phyloP scores from a whole-genome alignment of 208 protist genomes.

The Kentomonas sorsogonicus region DNA sequence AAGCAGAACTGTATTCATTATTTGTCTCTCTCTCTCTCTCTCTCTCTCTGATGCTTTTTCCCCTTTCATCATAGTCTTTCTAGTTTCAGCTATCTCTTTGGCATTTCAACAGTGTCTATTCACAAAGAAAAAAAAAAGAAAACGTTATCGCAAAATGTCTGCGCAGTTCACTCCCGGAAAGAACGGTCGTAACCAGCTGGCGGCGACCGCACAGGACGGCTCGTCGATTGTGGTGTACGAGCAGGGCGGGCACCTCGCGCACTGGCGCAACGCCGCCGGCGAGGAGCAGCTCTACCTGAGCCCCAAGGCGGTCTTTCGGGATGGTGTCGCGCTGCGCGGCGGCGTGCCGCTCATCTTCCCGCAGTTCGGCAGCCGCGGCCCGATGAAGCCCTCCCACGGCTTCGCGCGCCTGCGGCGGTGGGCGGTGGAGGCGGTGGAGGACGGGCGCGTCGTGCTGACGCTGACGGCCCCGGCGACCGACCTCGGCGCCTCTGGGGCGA shows the following conservation, averaged over 20 bases:
- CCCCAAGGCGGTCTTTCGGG: slow-evolving; percentile 62
- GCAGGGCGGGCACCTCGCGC: slow-evolving; percentile 84
- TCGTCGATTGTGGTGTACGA: slow-evolving; percentile 74
- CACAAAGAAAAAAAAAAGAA: slow-evolving; percentile 17
- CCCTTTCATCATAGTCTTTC: not conserved
- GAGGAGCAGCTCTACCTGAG: slow-evolving; percentile 78
- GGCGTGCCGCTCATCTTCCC: slow-evolving; percentile 88
- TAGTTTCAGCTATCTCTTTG: slow-evolving; percentile 10
- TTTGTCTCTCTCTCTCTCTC: slow-evolving; percentile 6
- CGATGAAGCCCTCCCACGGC: slow-evolving; percentile 62
- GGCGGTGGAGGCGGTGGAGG: slow-evolving; percentile 24
- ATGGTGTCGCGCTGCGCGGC: slow-evolving; percentile 72
- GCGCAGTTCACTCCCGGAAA: slow-evolving; percentile 25
- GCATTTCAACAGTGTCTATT: not conserved
- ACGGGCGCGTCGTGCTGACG: slow-evolving; percentile 32
- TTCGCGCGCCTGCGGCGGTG: slow-evolving; percentile 63
- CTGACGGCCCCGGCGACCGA: slow-evolving; percentile 22
- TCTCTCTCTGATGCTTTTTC: not conserved
- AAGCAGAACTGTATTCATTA: too few species aligned
- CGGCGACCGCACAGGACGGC: slow-evolving; percentile 44
- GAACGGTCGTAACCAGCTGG: slow-evolving; percentile 26
- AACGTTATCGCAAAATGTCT: not conserved
- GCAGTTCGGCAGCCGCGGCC: slow-evolving; percentile 74
- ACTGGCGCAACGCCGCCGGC: slow-evolving; percentile 56
- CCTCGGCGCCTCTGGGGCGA: slow-evolving; percentile 16